Conservation (phyloP, 257 asterid species). For the Plantago ovata region DNA sequence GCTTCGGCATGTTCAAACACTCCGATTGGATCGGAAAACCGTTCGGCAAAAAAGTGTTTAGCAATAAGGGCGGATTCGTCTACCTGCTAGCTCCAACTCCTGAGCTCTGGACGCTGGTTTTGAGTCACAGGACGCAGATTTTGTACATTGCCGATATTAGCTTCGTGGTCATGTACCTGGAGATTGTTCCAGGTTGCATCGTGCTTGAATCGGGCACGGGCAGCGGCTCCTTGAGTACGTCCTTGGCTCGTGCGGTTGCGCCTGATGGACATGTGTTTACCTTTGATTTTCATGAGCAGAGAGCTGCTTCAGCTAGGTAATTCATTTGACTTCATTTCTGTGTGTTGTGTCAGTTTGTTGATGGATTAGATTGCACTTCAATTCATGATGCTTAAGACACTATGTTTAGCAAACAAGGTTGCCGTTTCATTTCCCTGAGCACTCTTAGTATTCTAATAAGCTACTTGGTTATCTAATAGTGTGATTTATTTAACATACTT, state of each 20-base stretch:
- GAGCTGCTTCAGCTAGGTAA: conserved; percentile 42
- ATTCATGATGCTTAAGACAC: too few species aligned
- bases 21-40: conserved; percentile 87
- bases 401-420: too few species aligned
- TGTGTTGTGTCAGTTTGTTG: too few species aligned
- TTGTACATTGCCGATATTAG: conserved; percentile 92
- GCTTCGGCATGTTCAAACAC: conserved; percentile 86
- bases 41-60: conserved; percentile 83
- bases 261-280: conserved; percentile 84
- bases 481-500: too few species aligned
- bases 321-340: too few species aligned
- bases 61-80: conserved; percentile 71
- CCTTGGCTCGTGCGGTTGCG: conserved; percentile 87
- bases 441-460: too few species aligned
- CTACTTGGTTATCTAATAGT: too few species aligned
- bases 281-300: conserved; percentile 93
- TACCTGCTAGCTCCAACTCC: conserved; percentile 93
- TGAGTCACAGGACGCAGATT: conserved; percentile 98
- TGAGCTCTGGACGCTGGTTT: conserved; percentile 88
- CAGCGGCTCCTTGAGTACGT: conserved; percentile 86
- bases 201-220: conserved; percentile 98
- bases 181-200: conserved; percentile 79
- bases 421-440: too few species aligned
- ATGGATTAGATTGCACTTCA: too few species aligned
- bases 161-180: conserved; percentile 84